Conservation (phyloP, 805 yeast species). For the Limtongia smithiae region DNA sequence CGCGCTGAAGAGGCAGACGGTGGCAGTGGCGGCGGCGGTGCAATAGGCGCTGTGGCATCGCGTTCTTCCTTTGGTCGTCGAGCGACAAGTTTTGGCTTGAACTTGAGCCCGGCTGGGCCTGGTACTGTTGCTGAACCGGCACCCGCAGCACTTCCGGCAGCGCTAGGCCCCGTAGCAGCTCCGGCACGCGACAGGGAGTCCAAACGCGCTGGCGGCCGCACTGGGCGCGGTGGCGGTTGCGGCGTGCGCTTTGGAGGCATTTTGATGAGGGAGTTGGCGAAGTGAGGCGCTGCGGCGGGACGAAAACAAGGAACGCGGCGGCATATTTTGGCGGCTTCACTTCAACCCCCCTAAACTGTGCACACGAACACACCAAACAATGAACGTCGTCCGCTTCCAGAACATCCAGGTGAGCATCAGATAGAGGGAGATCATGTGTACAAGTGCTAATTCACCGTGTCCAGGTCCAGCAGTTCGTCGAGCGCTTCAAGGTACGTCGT, state of each 20-base stretch:
- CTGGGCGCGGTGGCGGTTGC: background rate
- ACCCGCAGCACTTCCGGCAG: constrained; percentile 7
- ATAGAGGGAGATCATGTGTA: background rate
- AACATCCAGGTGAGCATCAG: constrained; percentile 17
- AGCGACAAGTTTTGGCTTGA: constrained; percentile 79
- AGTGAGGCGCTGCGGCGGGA: too few relatives aligned
- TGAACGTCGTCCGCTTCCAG: constrained; percentile 21
- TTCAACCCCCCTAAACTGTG: background rate
- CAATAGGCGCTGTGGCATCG: constrained; percentile 22
- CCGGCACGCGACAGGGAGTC: background rate
- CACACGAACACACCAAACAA: background rate
- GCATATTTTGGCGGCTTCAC: too few relatives aligned
- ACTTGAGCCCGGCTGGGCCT: constrained; percentile 47
- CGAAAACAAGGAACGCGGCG: too few relatives aligned
- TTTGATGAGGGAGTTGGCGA: too few relatives aligned
- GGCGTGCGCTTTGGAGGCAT: too few relatives aligned
- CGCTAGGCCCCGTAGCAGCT: background rate
- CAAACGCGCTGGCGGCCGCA: background rate
- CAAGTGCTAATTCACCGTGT: background rate
- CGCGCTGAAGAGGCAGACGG: constrained; percentile 5
- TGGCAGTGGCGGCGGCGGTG: constrained; percentile 1
- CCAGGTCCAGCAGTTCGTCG: constrained; percentile 27
- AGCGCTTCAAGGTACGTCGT: constrained; percentile 23
- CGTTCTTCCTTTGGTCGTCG: constrained; percentile 61
- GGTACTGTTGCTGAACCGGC: too few relatives aligned